Base-by-base conservation (phyloP, 495 filamentous ascomycete species). In the Lasiosphaeria hispida region DNA sequence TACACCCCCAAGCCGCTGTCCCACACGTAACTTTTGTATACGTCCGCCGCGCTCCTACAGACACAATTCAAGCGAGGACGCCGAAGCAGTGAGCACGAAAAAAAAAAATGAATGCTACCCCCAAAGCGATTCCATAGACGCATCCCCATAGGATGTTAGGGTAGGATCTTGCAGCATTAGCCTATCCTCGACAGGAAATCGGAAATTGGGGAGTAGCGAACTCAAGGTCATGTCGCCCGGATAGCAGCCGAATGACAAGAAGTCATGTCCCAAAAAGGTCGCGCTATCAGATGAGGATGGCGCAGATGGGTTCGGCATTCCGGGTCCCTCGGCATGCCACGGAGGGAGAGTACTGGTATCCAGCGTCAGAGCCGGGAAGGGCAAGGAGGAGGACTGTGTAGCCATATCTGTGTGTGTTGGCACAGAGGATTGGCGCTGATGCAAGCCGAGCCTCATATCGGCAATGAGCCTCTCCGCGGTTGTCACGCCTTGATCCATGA, bases 381-480 rank as follows among this genome's bases (percentile, higher is more conserved):
- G 23, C 23, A 5, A 40, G 18, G 23, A 40, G 18, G 34, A 50
- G 51, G 36, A 35, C 11, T 11, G 35, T 40, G 40, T 38, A 4
- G 47, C 14, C 40, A 48, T 35, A 13, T 40, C 50, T 7, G 38
- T 37, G 19, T 39, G 19, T 51, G 47, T 34, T 11, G 48, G 38
- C n/a, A 30, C n/a, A 0, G 38, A 30, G 30, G 40, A 19, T 13
- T 50, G 55, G 8, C 45, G 43, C 19, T 47, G 50, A 36, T 56
- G 51, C 51, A 64, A 14, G 4, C 30, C 37, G 1, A 34, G 10
- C 34, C 53, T 60, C 62, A 64, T 64, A 14, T 53, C 48, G 0
- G 15, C 53, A 13, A 60, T 51, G 3, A 54, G 15, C 0, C 1
- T n/a, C 42, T 60, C 60, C 13, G 60, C 63, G 0, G 63, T 48